These are phyloP conservation scores for Cercospora nicotianae DNA, from an alignment of 2,329 filamentous ascomycete genomes.

Conservation along the genomic window DNA sequence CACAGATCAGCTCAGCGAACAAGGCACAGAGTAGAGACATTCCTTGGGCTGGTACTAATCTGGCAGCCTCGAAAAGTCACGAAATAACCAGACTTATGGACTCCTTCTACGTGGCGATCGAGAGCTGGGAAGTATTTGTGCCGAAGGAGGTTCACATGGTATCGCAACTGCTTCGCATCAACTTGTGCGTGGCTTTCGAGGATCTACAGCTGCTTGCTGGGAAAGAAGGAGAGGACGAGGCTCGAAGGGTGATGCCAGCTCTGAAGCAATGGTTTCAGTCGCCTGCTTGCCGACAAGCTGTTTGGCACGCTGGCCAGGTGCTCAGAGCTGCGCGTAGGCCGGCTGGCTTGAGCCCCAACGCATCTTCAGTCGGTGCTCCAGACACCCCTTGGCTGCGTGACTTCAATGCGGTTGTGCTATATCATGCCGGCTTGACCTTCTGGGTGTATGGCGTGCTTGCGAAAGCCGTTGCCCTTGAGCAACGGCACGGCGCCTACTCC, in stretches of 20 bases:
- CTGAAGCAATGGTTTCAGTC: constrained; percentile 27
- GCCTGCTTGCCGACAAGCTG: constrained; percentile 23
- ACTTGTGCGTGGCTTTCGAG: constrained; percentile 27
- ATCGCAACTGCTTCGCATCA: constrained; percentile 27
- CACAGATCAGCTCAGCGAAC: constrained; percentile 27
- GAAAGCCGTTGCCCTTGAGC: constrained; percentile 18
- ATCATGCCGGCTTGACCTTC: constrained; percentile 25
- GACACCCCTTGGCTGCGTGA: constrained; percentile 28
- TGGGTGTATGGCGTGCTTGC: constrained; percentile 27
- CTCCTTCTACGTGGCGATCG: constrained; percentile 25
- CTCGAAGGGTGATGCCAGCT: constrained; percentile 22
- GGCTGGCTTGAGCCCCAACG: constrained; percentile 23
- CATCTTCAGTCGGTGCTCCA: constrained; percentile 19
- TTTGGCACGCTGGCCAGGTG: constrained; percentile 30
- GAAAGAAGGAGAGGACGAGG: constrained; percentile 29
- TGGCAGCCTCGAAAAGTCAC: constrained; percentile 27
- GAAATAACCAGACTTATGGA: constrained; percentile 21
- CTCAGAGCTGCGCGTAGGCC: constrained; percentile 24
- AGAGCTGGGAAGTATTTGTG: constrained; percentile 24
- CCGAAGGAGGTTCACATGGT: constrained; percentile 27
- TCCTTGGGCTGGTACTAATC: constrained; percentile 22
- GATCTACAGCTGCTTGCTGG: constrained; percentile 28
- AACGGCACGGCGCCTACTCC: neutral
- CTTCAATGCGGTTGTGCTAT: constrained; percentile 26
- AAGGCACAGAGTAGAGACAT: constrained; percentile 23